These are phyloP conservation scores for Porogramme epimiltina DNA, from an alignment of 1,284 basidiomycete species.

Conservation along the genomic window DNA sequence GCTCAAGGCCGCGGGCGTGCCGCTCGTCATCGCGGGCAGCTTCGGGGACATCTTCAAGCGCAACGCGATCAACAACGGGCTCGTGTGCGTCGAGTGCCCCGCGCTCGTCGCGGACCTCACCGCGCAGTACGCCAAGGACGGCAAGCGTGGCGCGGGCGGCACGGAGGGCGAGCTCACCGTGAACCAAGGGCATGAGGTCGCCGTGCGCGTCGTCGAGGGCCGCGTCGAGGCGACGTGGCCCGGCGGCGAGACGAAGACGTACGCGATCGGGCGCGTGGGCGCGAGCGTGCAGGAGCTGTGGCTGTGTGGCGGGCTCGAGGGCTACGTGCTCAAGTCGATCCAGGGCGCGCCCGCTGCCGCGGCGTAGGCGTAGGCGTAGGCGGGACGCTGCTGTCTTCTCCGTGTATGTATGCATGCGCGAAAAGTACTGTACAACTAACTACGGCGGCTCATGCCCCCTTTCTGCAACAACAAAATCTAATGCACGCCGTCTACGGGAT, in stretches of 20 bases:
- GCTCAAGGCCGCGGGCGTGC: slow-evolving; percentile 91
- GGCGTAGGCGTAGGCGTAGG: no score
- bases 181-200: slow-evolving; percentile 65
- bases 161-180: slow-evolving; percentile 81
- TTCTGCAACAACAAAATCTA: no score
- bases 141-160: slow-evolving; percentile 76
- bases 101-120: slow-evolving; percentile 90
- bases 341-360: slow-evolving; percentile 16
- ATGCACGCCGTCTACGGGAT: no score
- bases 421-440: neutral
- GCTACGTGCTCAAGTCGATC: slow-evolving; percentile 77
- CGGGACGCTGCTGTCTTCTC: slow-evolving; percentile 1
- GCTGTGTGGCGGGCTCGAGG: slow-evolving; percentile 81
- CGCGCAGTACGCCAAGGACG: slow-evolving; percentile 68
- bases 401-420: neutral
- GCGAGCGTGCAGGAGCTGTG: slow-evolving; percentile 92
- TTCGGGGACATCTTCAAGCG: slow-evolving; percentile 99
- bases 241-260: slow-evolving; percentile 53
- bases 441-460: no score
- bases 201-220: slow-evolving; percentile 74
- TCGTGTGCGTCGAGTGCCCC: slow-evolving; percentile 93
- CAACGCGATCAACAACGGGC: slow-evolving; percentile 98
- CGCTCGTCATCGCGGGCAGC: slow-evolving; percentile 92
- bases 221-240: slow-evolving; percentile 54
- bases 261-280: slow-evolving; percentile 78